Evolutionary conservation across 306 rosid species (phyloP), one percentile per base, ranked within the genome.

Genomic region (Gleditsia sinensis): DNA sequence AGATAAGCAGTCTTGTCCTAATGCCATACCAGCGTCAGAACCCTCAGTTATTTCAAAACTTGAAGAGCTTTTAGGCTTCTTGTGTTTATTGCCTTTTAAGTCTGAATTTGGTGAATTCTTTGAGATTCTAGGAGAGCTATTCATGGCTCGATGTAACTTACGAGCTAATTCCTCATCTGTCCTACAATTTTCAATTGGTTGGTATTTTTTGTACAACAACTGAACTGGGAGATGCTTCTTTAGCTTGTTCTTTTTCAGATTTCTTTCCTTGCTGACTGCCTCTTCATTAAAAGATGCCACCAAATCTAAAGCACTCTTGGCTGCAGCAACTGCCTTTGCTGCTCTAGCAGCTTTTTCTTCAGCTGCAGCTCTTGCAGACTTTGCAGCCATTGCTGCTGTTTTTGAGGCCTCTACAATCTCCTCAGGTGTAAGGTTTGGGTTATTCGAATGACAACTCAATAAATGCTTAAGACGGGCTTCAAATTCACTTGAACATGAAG

Each of bases 201-300:
- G 92, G 86, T 92, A 75, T 75, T 90, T 92, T 81, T 84, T 86
- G 89, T 92, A 92, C 91, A 92, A 75, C 28, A 86, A 88, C 87
- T 92, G 96, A 85, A 92, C 96, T 61, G 96, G 98, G 45, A 92
- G 79, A 63, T 92, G 98, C 83, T 92, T 92, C 87, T 90, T 90
- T 24, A 80, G 82, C 89, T 88, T 92, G 83, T 77, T 92, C 89
- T 81, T 92, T 69, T 83, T 92, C 81, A 72, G 80, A 68, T 71
- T 76, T 75, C 80, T 82, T 53, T 87, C 96, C 81, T 82, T 81
- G 83, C 70, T 43, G 39, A 65, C 73, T 17, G 82, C 73, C 55
- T 90, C 98, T 58, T 88, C 94, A 24, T 92, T 82, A 77, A 90
- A 86, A 16, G 92, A 80, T 74, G 98, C 96, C 69, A 84, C 89